phyloP scores from a whole-genome alignment of 169 alveolate species.

The Plasmodium berghei region DNA sequence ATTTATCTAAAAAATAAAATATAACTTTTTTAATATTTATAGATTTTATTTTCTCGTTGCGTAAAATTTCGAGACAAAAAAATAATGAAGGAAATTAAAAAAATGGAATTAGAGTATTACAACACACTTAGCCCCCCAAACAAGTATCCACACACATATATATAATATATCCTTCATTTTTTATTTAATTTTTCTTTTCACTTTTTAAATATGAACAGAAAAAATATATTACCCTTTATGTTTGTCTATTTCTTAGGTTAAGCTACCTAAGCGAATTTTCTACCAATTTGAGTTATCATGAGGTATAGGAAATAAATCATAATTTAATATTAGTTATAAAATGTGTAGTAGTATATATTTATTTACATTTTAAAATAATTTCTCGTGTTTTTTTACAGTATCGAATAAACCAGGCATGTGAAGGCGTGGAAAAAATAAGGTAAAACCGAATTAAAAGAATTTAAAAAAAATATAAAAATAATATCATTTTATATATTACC shows the following conservation, averaged over 20 bases:
- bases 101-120: slow-evolving; percentile 48
- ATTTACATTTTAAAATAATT: background rate
- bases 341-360: too few species aligned
- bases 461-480: background rate
- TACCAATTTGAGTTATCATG: slow-evolving; percentile 48
- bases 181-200: background rate
- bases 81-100: slow-evolving; percentile 59
- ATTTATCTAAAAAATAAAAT: too few species aligned
- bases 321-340: background rate
- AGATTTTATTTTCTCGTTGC: slow-evolving; percentile 54
- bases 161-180: background rate
- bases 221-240: background rate
- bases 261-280: slow-evolving; percentile 34
- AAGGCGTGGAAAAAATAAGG: slow-evolving; percentile 60
- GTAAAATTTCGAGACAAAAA: slow-evolving; percentile 46
- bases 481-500: background rate
- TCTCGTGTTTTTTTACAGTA: slow-evolving; percentile 11
- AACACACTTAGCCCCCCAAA: slow-evolving; percentile 17
- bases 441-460: background rate
- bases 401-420: slow-evolving; percentile 21
- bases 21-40: background rate
- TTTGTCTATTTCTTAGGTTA: slow-evolving; percentile 8
- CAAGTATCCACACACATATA: slow-evolving; percentile 23
- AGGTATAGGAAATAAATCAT: slow-evolving; percentile 10
- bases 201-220: background rate